phyloP scores from a whole-genome alignment of 495 filamentous ascomycete genomes.

The Podospora didyma region DNA sequence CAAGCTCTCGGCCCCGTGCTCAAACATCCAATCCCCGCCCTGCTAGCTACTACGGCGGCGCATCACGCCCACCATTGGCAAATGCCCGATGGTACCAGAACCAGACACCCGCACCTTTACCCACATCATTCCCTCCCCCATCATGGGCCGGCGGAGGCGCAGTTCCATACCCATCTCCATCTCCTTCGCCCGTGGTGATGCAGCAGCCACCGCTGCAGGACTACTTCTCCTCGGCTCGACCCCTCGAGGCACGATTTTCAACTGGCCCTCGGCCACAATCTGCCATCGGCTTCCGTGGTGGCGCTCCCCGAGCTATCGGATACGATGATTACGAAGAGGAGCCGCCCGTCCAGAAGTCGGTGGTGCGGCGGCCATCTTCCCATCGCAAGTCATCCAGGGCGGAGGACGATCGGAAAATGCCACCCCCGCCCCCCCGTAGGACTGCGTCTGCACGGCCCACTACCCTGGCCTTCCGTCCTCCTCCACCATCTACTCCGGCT shows the following conservation, averaged over 20 bases:
- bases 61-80: constrained; percentile 25
- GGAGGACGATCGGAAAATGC: constrained; percentile 34
- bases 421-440: constrained; percentile 39
- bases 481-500: constrained; percentile 29
- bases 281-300: constrained; percentile 35
- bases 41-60: constrained; percentile 35
- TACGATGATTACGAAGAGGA: constrained; percentile 30
- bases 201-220: constrained; percentile 15
- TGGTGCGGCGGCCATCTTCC: constrained; percentile 35
- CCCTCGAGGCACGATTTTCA: constrained; percentile 32
- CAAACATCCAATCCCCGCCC: constrained; percentile 29
- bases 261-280: constrained; percentile 35
- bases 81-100: constrained; percentile 23
- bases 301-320: constrained; percentile 19
- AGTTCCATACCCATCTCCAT: constrained; percentile 10
- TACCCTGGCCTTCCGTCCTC: constrained; percentile 31
- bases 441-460: constrained; percentile 38
- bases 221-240: constrained; percentile 27
- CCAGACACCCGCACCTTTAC: constrained; percentile 11
- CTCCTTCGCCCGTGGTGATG: constrained; percentile 18
- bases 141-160: constrained; percentile 16
- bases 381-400: constrained; percentile 32
- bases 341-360: constrained; percentile 14
- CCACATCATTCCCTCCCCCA: constrained; percentile 16
- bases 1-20: constrained; percentile 36